Evolutionary conservation across 148 eudicot genomes (phyloP), one percentile per base, ranked within the genome.

Genomic region (Rhododendron molle): DNA sequence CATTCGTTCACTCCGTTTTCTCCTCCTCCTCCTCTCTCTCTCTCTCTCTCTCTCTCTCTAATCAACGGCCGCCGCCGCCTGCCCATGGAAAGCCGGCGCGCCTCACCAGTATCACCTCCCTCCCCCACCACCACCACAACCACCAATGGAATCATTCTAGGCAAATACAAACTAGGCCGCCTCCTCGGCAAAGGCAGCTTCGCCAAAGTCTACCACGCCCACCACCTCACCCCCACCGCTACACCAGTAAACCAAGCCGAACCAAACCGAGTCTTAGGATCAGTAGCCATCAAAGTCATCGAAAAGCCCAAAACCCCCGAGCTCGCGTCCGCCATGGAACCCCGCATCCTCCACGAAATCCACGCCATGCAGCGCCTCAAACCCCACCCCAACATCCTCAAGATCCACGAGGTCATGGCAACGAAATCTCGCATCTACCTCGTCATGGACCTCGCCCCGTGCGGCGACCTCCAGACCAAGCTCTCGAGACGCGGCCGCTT

Each of bases 151-250:
- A 73, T 87, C 54, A 81, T 95, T 46, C 87, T 92, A 2, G 91
- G 89, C 4, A 89, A 88, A 16, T 95, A 90, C 83, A 86, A 81
- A 67, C 85, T 91, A 0, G 92, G 93, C 50, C 89, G 87, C 1
- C 80, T 91, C 0, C 85, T 95, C 1, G 98, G 98, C 76, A 90
- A 91, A 2, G 98, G 96, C n/a, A 93, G 90, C 85, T 95, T 95
- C 86, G 96, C 98, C 2, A 95, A 95, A 71, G 98, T 95, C 13
- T 95, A 92, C 89, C 91, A 87, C 43, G 95, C 88, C n/a, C 90
- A 89, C 0, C 67, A 81, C 2, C 18, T 91, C 0, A 54, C 4
- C 0, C 44, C 44, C 8, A 40, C 44, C 44, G 44, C 44, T 40
- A 40, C 44, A 6, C 8, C 7, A 40, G 44, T 5, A 6, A 46